Evolutionary conservation across 2,329 filamentous ascomycete species (phyloP).

Genomic region (Aphanoascus verrucosus): DNA sequence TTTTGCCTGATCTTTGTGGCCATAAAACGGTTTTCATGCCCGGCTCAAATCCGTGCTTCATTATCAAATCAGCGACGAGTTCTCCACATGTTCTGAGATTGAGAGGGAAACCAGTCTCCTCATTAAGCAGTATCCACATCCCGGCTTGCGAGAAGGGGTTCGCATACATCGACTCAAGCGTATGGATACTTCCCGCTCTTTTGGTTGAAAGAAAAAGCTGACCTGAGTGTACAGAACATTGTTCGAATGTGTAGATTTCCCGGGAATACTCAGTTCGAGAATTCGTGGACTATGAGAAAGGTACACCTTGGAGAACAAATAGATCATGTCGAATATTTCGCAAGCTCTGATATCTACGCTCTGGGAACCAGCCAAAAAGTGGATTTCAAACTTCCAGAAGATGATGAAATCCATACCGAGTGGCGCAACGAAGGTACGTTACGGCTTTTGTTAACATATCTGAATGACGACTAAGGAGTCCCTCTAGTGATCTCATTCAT

Average conservation of each 20-base stretch:
- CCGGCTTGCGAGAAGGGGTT: conserved; percentile 70
- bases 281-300: conserved; percentile 65
- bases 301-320: conserved; percentile 60
- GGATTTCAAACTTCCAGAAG: conserved; percentile 73
- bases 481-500: conserved; percentile 42
- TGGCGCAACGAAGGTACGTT: conserved; percentile 58
- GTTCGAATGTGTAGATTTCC: conserved; percentile 66
- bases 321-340: conserved; percentile 64
- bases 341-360: conserved; percentile 62
- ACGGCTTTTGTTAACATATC: not conserved
- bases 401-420: conserved; percentile 72
- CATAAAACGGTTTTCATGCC: conserved; percentile 75
- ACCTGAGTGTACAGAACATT: conserved; percentile 41
- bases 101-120: conserved; percentile 55
- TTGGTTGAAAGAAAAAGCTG: not conserved
- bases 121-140: conserved; percentile 66
- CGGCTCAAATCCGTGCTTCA: conserved; percentile 66
- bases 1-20: conserved; percentile 49
- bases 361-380: conserved; percentile 57
- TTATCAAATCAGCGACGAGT: conserved; percentile 72
- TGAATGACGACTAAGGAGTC: not conserved
- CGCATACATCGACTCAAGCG: conserved; percentile 60
- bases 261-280: conserved; percentile 56
- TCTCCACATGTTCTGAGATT: conserved; percentile 64
- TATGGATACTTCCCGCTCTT: conserved; percentile 19